Base-by-base conservation (phyloP, 202 grass and related monocot species). In the Setaria viridis region DNA sequence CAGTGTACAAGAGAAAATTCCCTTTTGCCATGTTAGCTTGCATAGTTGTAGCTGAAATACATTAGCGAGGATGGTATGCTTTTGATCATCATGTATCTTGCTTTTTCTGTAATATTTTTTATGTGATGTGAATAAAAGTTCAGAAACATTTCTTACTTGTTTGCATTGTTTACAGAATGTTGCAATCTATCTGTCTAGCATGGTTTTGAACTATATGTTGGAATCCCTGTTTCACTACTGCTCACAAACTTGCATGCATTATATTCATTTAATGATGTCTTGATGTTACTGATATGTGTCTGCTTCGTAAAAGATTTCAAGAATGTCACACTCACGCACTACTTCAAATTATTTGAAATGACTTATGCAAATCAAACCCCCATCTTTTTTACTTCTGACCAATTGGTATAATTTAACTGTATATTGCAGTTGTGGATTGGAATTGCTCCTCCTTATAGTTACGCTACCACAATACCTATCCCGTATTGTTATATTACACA, bases 21-120 rank as follows among this genome's bases (percentile, higher is more conserved):
- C 19, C 3, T 85, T 63, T 68, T 47, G 5, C 50, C 34, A 70
- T 86, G 64, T 77, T 46, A 32, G 62, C 76, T 53, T 72, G 13
- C 16, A 21, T 79, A 46, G 13, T 77, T 86, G 69, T 16, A 68
- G 68, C 39, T 85, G 81, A 74, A 72, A 57, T 71, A 37, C 1
- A 19, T 45, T 67, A 74, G 74, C 43, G n/a, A 48, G 21, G 59
- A 79, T 71, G 67, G 2, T 69, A 74, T 72, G 11, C 49, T 79
- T 83, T 74, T 33, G n/a, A 83, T 74, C n/a, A 30, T 83, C 79
- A 74, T 7, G 5, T 73, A 50, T n/a, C 7, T 42, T 87, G 72
- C 20, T 47, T 69, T 81, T 82, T 48, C 32, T 70, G 11, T 79
- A 37, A 66, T 70, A 33, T 25, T 17, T 75, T 62, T 41, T 70